Evolutionary conservation across 2,329 filamentous ascomycete species (phyloP).

Genomic region (Neofusicoccum umdonicola): DNA sequence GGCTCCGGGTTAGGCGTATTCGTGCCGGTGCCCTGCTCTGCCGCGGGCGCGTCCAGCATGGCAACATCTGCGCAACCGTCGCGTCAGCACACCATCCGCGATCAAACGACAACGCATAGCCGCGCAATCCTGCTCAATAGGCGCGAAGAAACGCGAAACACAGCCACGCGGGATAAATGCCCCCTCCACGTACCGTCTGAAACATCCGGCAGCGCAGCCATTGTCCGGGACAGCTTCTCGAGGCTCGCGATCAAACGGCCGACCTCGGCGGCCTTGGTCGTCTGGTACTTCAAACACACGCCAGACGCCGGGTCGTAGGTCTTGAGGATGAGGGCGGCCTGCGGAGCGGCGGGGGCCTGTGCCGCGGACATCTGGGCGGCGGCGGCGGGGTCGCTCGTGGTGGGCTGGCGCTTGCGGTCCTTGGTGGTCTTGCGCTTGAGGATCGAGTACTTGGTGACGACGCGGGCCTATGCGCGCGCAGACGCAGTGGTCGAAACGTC

Average conservation of each 20-base stretch:
- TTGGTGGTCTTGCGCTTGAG: slow-evolving; percentile 41
- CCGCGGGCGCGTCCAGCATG: slow-evolving; percentile 33
- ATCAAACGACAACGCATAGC: background rate
- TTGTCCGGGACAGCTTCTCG: slow-evolving; percentile 68
- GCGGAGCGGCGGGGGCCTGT: slow-evolving; percentile 35
- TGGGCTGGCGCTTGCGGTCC: slow-evolving; percentile 24
- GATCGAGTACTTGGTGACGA: slow-evolving; percentile 90
- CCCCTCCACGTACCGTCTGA: background rate
- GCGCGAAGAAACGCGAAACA: background rate
- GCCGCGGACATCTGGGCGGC: slow-evolving; percentile 22
- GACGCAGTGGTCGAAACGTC: slow-evolving; percentile 15
- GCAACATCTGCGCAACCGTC: slow-evolving; percentile 27
- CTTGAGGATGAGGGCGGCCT: slow-evolving; percentile 78
- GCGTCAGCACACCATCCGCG: background rate
- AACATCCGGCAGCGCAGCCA: slow-evolving; percentile 49
- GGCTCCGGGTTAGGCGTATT: slow-evolving; percentile 34
- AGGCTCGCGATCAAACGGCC: slow-evolving; percentile 75
- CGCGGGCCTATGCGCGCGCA: slow-evolving; percentile 63
- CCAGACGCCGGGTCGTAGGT: slow-evolving; percentile 83
- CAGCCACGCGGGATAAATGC: background rate
- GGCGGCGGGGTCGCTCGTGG: slow-evolving; percentile 11
- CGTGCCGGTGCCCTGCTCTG: slow-evolving; percentile 26
- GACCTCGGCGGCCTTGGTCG: slow-evolving; percentile 87
- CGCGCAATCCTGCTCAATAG: background rate
- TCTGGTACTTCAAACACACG: slow-evolving; percentile 84